Evolutionary conservation across 2,329 filamentous ascomycete genomes (phyloP).

Genomic region (Exutisphaerella laricina): DNA sequence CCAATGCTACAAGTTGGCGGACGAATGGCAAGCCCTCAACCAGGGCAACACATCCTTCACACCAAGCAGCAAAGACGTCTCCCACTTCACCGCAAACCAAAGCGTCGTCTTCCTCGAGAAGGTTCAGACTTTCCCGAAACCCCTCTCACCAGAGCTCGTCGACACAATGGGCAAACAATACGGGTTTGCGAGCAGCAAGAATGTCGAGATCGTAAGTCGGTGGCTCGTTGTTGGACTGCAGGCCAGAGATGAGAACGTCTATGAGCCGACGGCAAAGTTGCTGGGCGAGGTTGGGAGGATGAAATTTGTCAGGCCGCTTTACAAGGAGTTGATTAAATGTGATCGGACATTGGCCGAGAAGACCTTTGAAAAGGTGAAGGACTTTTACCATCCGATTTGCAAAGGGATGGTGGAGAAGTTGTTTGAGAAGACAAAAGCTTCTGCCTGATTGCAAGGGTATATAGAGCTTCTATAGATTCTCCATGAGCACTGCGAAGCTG

Average conservation of each 20-base stretch:
- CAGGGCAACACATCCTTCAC: conserved; percentile 42
- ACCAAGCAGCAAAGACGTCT: conserved; percentile 64
- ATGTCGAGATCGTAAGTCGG: conserved; percentile 77
- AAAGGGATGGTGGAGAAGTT: conserved; percentile 74
- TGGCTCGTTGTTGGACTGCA: conserved; percentile 76
- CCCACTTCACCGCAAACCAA: conserved; percentile 76
- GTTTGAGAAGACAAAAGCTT: conserved; percentile 23
- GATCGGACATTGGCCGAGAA: conserved; percentile 68
- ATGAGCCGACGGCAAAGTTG: conserved; percentile 65
- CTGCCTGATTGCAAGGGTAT: too few species aligned
- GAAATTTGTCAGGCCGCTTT: conserved; percentile 93
- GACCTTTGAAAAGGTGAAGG: conserved; percentile 80
- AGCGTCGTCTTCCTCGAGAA: conserved; percentile 84
- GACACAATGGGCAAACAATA: conserved; percentile 71
- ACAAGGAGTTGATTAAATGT: conserved; percentile 66
- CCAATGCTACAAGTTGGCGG: conserved; percentile 73
- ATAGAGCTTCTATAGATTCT: too few species aligned
- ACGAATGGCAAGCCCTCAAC: conserved; percentile 65
- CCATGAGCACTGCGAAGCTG: too few species aligned
- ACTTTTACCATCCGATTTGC: conserved; percentile 96
- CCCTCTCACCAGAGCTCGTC: conserved; percentile 60
- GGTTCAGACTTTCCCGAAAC: conserved; percentile 61
- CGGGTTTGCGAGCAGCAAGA: conserved; percentile 65
- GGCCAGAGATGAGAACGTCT: conserved; percentile 63
- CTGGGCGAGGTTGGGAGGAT: conserved; percentile 82